phyloP scores from a whole-genome alignment of 129 eudicot genomes.

The Logfia minima region DNA sequence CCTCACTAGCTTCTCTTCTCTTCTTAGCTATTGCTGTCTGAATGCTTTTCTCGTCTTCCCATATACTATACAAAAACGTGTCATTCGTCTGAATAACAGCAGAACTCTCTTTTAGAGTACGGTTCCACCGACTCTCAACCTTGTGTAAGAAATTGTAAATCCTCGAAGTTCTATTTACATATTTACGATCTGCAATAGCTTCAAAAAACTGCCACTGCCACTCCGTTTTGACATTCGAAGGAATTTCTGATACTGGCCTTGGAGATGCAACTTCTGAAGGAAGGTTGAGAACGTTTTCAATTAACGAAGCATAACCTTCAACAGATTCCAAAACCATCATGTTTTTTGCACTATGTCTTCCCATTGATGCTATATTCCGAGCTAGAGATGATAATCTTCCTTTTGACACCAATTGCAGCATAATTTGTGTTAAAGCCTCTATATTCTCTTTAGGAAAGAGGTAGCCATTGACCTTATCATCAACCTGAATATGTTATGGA shows the following conservation, averaged over 20 bases:
- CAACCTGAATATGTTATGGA: conserved; percentile 55
- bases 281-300: conserved; percentile 61
- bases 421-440: conserved; percentile 47
- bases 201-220: conserved; percentile 83
- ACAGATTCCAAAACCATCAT: conserved; percentile 73
- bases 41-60: conserved; percentile 78
- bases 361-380: conserved; percentile 64
- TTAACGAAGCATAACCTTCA: conserved; percentile 75
- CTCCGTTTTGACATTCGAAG: conserved; percentile 48
- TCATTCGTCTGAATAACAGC: conserved; percentile 41
- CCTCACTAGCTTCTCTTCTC: conserved; percentile 91
- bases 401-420: conserved; percentile 49
- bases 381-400: conserved; percentile 66
- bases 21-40: conserved; percentile 47
- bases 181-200: conserved; percentile 32
- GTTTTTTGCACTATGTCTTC: conserved; percentile 71
- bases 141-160: conserved; percentile 43
- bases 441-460: conserved; percentile 70
- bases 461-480: conserved; percentile 86
- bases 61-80: conserved; percentile 61
- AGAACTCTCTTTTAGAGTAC: conserved; percentile 37
- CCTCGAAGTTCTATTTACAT: conserved; percentile 43
- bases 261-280: conserved; percentile 90
- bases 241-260: conserved; percentile 53
- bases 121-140: conserved; percentile 53